phyloP scores from a whole-genome alignment of 345 rosid species.

The Atalantia buxifolia region DNA sequence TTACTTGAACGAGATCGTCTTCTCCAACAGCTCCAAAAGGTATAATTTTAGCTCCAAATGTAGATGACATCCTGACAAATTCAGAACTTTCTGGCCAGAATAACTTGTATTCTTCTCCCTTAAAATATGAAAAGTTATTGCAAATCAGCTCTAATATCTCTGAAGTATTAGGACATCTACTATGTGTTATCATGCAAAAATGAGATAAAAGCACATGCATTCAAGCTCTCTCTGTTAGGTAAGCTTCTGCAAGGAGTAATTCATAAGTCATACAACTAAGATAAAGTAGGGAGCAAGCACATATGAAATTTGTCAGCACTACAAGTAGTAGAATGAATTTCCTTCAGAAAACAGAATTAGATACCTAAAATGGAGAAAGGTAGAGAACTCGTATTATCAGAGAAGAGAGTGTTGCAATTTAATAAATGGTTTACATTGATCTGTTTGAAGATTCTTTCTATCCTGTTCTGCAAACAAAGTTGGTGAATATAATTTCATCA shows the following conservation, averaged over 20 bases:
- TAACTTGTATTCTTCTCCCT: conserved; percentile 80
- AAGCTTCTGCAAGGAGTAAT: background rate
- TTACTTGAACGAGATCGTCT: conserved; percentile 68
- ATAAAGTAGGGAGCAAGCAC: background rate
- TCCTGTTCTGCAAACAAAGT: too few species aligned
- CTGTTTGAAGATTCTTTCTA: too few species aligned
- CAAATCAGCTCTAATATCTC: background rate
- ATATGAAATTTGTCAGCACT: background rate
- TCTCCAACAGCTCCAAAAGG: conserved; percentile 80
- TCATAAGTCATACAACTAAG: background rate
- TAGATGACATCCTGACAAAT: conserved; percentile 79
- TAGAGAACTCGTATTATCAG: too few species aligned
- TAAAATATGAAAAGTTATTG: background rate
- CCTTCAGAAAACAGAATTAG: too few species aligned
- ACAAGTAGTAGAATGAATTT: background rate
- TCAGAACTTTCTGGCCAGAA: conserved; percentile 76
- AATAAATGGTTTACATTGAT: too few species aligned
- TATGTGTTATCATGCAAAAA: too few species aligned
- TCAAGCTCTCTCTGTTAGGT: too few species aligned
- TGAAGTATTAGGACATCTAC: background rate
- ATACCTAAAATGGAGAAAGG: too few species aligned
- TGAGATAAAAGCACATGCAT: too few species aligned
- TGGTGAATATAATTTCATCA: too few species aligned
- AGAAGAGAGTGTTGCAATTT: too few species aligned
- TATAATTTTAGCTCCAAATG: conserved; percentile 73